Conservation (phyloP, 495 filamentous ascomycete species). For the Neurospora sp. region DNA sequence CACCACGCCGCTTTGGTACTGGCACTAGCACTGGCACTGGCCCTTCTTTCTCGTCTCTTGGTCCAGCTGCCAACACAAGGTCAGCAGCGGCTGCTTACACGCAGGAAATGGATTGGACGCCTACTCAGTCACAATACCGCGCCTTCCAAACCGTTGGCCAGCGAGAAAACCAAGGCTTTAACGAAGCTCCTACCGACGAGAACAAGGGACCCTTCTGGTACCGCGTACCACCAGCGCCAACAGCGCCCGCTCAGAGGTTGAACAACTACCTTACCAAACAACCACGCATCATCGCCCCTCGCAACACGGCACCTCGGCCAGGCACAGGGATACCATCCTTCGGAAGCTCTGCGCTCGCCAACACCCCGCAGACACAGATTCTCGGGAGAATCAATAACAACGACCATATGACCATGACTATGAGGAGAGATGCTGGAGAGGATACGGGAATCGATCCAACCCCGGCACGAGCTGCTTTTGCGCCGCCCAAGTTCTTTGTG, state of each 20-base stretch:
- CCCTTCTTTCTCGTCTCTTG: not conserved
- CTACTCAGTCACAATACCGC: conserved; percentile 44
- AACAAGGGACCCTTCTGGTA: conserved; percentile 41
- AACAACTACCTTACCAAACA: conserved; percentile 47
- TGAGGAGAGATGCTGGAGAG: not conserved
- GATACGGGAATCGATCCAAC: not conserved
- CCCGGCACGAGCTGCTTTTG: conserved; percentile 3
- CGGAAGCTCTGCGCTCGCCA: not conserved
- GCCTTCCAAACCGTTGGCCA: conserved; percentile 37
- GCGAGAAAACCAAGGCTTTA: conserved; percentile 44
- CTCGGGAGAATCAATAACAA: not conserved
- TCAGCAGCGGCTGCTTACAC: conserved; percentile 19
- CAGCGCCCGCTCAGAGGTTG: conserved; percentile 50
- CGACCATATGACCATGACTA: not conserved
- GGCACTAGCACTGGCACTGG: not conserved
- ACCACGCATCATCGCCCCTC: conserved; percentile 13
- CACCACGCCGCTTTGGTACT: not conserved
- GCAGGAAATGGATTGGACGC: conserved; percentile 76
- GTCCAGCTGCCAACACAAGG: not conserved
- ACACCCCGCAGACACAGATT: not conserved
- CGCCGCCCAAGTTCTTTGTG: conserved; percentile 11
- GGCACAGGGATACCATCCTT: not conserved
- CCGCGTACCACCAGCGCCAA: conserved; percentile 55
- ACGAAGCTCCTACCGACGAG: conserved; percentile 38
- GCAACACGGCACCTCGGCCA: not conserved